Base-by-base conservation (phyloP, 2,329 filamentous ascomycete species). In the Aspergillus pseudonomiae region DNA sequence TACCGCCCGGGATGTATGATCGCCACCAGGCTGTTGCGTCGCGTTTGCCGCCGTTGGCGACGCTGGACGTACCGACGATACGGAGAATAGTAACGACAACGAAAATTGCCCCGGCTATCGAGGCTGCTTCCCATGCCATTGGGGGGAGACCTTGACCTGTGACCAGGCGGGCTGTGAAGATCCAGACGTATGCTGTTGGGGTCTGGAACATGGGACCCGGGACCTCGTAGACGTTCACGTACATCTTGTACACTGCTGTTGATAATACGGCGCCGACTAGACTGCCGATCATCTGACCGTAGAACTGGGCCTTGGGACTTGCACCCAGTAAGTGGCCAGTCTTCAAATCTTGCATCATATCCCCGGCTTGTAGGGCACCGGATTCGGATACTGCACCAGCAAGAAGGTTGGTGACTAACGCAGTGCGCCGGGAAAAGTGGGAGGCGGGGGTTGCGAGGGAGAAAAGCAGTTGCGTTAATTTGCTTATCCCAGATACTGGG, bases 331-430 rank as follows among this genome's bases (percentile, higher is more conserved):
- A 82, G 77, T 99, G 94, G 0, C 95, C 95, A 0, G 95, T 97
- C 78, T 99, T 99, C 34, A 99, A 85, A 75, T 99, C 95, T 76
- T 99, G 95, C 86, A 99, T 92, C 61, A 99, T 87, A 77, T 99
- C 95, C 10, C 95, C 95, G 3, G 95, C 94, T 81, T 99, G 95
- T 5, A 98, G 83, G 4, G 95, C 95, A 6, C 95, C 91, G 4
- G 89, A 88, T 77, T 94, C 91, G 12, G 88, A 91, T 34, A 99
- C 89, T 0, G 95, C 95, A 10, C 95, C 95, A 0, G 94, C 95
- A 7, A 99, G 88, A 1, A 99, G 86, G 74, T 99, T 99, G 74
- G 97, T 96, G 61, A 97, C 85, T n/a, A 99, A 89, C 14, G 93
- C 92, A 21, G 77, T 78, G 46, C 93, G 92, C 68, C 91, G 90